Base-by-base conservation (phyloP, 768 basidiomycete genomes). In the Kwoniella dendrophila region DNA sequence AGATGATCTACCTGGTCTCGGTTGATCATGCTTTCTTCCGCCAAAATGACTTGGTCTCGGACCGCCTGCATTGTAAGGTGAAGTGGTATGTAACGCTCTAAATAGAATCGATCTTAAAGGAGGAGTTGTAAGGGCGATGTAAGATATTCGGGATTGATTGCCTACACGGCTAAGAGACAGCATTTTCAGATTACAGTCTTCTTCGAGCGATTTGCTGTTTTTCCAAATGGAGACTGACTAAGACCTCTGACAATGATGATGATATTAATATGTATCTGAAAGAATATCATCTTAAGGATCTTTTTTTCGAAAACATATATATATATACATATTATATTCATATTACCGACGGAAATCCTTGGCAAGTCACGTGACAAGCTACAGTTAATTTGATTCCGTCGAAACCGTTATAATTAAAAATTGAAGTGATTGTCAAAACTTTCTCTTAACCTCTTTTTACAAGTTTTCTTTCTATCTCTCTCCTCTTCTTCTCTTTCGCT, bases 31-130 rank as follows among this genome's bases (percentile, higher is more conserved):
- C n/a, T n/a, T n/a, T n/a, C n/a, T n/a, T n/a, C n/a, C n/a, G n/a
- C 45, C 50, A 22, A 41, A 40, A 26, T 53, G 59, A 18, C 5
- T 30, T 22, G 50, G 44, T 34, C 51, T 24, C 27, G 22, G 40
- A 29, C 45, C 51, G 3, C 41, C 51, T 3, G 51, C 50, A 7
- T 45, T n/a, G 4, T 26, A 2, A 0, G 63, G 20, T 1, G 51
- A 27, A 0, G 49, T n/a, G n/a, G 48, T 22, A 33, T 67, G 66
- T 26, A 70, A 40, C 3, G 69, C 69, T 48, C 61, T 55, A 22
- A 33, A 20, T 27, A 70, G 49, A 48, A 70, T 55, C 10, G 63
- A 57, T 8, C 56, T 61, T 14, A 70, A 59, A 7, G 62, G 56
- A 26, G 62, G 68, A 0, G 63, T 62, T 0, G 56, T 55, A 26